Conservation (phyloP, 2,329 filamentous ascomycete genomes). For the Karstenula rhodostoma region DNA sequence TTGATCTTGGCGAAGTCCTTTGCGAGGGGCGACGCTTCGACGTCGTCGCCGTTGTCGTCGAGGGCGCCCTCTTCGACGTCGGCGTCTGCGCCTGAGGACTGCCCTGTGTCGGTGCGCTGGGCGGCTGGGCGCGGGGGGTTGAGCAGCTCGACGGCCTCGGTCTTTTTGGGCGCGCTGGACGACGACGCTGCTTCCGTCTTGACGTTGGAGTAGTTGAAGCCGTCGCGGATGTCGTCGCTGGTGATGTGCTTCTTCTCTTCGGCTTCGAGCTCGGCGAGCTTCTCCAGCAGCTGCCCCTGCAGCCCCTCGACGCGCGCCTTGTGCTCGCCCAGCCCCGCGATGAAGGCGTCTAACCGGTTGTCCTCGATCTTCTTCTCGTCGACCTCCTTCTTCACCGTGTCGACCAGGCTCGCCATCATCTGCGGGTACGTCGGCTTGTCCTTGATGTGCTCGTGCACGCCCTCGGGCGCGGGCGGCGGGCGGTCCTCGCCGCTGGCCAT, state of each 20-base stretch:
- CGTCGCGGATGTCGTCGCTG: slow-evolving; percentile 85
- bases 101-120: slow-evolving; percentile 51
- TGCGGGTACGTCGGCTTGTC: slow-evolving; percentile 87
- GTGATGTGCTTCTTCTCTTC: slow-evolving; percentile 92
- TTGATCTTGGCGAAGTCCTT: slow-evolving; percentile 83
- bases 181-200: slow-evolving; percentile 50
- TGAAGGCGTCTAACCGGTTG: slow-evolving; percentile 75
- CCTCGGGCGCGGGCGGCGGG: slow-evolving; percentile 78
- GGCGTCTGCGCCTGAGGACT: slow-evolving; percentile 67
- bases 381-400: slow-evolving; percentile 88
- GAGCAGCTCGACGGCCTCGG: slow-evolving; percentile 69
- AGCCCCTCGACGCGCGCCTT: slow-evolving; percentile 78
- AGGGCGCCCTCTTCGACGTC: slow-evolving; percentile 66
- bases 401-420: slow-evolving; percentile 97
- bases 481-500: slow-evolving; percentile 68
- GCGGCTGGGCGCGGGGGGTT: slow-evolving; percentile 60
- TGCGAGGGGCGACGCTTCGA: slow-evolving; percentile 79
- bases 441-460: slow-evolving; percentile 77
- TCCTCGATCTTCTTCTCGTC: slow-evolving; percentile 74
- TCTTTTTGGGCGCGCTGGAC: slow-evolving; percentile 25
- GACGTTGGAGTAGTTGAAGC: slow-evolving; percentile 88
- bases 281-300: slow-evolving; percentile 76
- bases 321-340: slow-evolving; percentile 80
- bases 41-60: slow-evolving; percentile 71
- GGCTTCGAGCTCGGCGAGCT: slow-evolving; percentile 82